A percentile compares a stretch with the other conserved stretches of the same genome.
phyloP scores from a whole-genome alignment of 2,329 filamentous ascomycete species.

The Cercospora beticola region DNA sequence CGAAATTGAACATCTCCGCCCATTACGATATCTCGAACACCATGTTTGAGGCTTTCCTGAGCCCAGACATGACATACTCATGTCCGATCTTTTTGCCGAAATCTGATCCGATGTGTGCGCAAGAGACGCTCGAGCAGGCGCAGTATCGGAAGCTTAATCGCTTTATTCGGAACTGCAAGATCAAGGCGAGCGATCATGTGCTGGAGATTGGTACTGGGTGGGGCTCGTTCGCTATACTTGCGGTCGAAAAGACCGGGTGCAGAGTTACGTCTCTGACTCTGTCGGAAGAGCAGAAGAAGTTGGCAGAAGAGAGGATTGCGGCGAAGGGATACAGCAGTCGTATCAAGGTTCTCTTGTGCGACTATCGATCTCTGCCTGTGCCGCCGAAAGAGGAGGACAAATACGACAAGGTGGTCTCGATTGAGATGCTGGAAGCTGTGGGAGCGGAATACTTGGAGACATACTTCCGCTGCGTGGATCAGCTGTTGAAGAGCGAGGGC shows the following conservation, averaged over 20 bases:
- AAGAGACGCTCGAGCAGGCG: slow-evolving; percentile 63
- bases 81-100: slow-evolving; percentile 64
- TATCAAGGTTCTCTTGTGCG: slow-evolving; percentile 65
- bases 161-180: slow-evolving; percentile 64
- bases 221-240: slow-evolving; percentile 72
- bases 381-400: slow-evolving; percentile 40
- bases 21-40: slow-evolving; percentile 77
- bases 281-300: slow-evolving; percentile 65
- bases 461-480: slow-evolving; percentile 66
- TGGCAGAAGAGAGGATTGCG: slow-evolving; percentile 65
- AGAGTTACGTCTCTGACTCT: slow-evolving; percentile 68
- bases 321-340: slow-evolving; percentile 59
- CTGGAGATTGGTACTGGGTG: slow-evolving; percentile 75
- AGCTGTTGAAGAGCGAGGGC: slow-evolving; percentile 63
- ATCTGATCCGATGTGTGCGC: slow-evolving; percentile 42
- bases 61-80: slow-evolving; percentile 74
- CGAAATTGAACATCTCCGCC: slow-evolving; percentile 65
- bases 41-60: slow-evolving; percentile 73
- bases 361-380: slow-evolving; percentile 63
- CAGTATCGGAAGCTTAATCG: slow-evolving; percentile 66
- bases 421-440: slow-evolving; percentile 77
- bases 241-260: slow-evolving; percentile 65
- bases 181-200: slow-evolving; percentile 66
- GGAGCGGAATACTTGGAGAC: slow-evolving; percentile 65
- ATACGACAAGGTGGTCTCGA: slow-evolving; percentile 72